Conservation (phyloP, 2,329 filamentous ascomycete species). For the Geosmithia morbida region DNA sequence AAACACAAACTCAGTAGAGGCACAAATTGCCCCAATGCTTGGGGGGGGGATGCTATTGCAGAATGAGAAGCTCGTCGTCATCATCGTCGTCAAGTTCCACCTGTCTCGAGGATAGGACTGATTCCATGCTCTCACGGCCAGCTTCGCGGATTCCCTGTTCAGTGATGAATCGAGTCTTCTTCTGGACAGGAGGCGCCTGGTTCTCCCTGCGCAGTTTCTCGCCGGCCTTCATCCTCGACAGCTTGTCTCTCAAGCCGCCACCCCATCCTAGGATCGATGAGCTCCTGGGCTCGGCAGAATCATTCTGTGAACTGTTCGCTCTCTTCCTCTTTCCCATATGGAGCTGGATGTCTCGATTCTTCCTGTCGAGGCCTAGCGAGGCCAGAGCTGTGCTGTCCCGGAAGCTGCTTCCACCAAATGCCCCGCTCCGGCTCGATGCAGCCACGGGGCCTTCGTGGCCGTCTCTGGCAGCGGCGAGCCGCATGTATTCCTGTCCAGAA, state of each 20-base stretch:
- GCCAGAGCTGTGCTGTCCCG: constrained; percentile 22
- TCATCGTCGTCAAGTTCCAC: constrained; percentile 23
- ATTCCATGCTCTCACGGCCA: constrained; percentile 57
- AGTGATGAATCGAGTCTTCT: constrained; percentile 71
- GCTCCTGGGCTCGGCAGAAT: constrained; percentile 7
- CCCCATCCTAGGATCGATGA: constrained; percentile 39
- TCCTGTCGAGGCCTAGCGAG: constrained; percentile 15
- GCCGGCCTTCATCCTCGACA: constrained; percentile 47
- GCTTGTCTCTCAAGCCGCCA: constrained; percentile 35
- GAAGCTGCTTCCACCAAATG: constrained; percentile 1
- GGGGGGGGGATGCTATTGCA: constrained; percentile 7
- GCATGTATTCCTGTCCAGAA: constrained; percentile 59
- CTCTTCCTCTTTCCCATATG: constrained; percentile 49
- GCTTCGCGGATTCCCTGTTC: constrained; percentile 66
- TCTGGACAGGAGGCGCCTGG: constrained; percentile 33
- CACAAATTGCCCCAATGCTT: neutral
- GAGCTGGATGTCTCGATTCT: constrained; percentile 33
- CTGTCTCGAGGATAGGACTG: constrained; percentile 23
- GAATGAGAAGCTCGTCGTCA: constrained; percentile 37
- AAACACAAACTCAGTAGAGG: neutral
- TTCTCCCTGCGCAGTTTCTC: constrained; percentile 28
- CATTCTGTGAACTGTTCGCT: constrained; percentile 26
- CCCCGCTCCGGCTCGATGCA: neutral
- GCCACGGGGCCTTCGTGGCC: too few relatives aligned
- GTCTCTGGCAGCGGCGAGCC: constrained; percentile 13